Evolutionary conservation across 108 stramenopile genomes (phyloP).

Genomic region (Cyclotella atomus): DNA sequence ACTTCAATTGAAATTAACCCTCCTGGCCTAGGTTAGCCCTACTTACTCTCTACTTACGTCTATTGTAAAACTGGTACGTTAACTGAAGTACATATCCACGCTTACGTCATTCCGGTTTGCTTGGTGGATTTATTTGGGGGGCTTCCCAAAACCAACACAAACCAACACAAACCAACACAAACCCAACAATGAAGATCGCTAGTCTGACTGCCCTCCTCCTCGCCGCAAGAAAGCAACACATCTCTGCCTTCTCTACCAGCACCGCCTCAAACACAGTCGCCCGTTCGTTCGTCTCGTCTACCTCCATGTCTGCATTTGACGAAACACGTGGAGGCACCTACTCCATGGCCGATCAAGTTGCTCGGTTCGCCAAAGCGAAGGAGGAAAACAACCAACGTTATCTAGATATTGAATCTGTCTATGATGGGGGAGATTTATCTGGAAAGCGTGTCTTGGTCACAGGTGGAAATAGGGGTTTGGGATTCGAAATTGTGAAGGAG

Average conservation of each 20-base stretch:
- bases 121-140: no score
- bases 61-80: no score
- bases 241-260: constrained; percentile 4
- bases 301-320: constrained; percentile 47
- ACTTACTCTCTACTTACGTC: no score
- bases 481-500: constrained; percentile 82
- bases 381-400: constrained; percentile 66
- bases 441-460: constrained; percentile 87
- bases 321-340: constrained; percentile 75
- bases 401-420: constrained; percentile 73
- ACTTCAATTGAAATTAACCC: no score
- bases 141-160: no score
- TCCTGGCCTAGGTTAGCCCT: no score
- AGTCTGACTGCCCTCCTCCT: background rate
- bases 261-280: background rate
- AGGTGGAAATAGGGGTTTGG: constrained; percentile 89
- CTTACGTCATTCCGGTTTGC: no score
- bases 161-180: no score
- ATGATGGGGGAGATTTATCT: constrained; percentile 61
- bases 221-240: constrained; percentile 1
- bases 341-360: constrained; percentile 80
- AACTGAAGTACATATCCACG: no score
- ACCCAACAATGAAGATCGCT: constrained; percentile 7
- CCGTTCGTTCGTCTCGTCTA: constrained; percentile 2
- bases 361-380: constrained; percentile 75